Conservation (phyloP, 768 basidiomycete species). For the Collybiopsis luxurians region DNA sequence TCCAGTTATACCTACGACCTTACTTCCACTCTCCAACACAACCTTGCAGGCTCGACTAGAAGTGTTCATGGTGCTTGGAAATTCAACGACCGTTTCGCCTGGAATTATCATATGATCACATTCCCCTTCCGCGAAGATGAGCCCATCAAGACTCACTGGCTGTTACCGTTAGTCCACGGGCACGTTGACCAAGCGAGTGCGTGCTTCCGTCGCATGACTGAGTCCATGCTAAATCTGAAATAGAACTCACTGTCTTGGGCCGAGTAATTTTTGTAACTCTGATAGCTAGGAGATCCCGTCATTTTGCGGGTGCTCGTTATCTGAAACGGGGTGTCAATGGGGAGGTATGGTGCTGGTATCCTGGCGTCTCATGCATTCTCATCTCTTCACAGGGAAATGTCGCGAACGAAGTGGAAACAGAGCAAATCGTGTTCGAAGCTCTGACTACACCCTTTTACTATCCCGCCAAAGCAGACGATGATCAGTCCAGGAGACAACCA, state of each 20-base stretch:
- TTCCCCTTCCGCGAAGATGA: constrained; percentile 54
- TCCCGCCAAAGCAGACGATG: constrained; percentile 42
- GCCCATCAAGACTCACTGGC: constrained; percentile 68
- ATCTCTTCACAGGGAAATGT: constrained; percentile 77
- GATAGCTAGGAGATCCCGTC: constrained; percentile 92
- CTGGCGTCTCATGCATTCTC: not conserved
- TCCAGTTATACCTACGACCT: constrained; percentile 96
- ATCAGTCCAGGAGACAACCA: constrained; percentile 44
- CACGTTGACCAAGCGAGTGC: constrained; percentile 98
- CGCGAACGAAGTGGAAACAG: constrained; percentile 98
- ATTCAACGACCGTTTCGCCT: constrained; percentile 88
- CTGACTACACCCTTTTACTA: constrained; percentile 87
- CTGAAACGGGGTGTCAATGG: constrained; percentile 93
- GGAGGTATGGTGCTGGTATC: constrained; percentile 47
- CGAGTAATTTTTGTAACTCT: constrained; percentile 90
- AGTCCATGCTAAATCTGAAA: not conserved
- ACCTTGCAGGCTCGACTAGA: constrained; percentile 63
- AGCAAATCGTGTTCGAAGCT: constrained; percentile 93
- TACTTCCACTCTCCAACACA: constrained; percentile 93
- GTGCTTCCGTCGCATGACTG: constrained; percentile 21
- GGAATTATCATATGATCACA: constrained; percentile 90
- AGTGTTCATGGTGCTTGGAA: constrained; percentile 48
- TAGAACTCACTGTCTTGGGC: constrained; percentile 89
- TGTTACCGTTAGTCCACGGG: constrained; percentile 89
- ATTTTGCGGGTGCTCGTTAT: constrained; percentile 95